Base-by-base conservation (phyloP, 495 filamentous ascomycete genomes). In the Aspergillus baeticus region DNA sequence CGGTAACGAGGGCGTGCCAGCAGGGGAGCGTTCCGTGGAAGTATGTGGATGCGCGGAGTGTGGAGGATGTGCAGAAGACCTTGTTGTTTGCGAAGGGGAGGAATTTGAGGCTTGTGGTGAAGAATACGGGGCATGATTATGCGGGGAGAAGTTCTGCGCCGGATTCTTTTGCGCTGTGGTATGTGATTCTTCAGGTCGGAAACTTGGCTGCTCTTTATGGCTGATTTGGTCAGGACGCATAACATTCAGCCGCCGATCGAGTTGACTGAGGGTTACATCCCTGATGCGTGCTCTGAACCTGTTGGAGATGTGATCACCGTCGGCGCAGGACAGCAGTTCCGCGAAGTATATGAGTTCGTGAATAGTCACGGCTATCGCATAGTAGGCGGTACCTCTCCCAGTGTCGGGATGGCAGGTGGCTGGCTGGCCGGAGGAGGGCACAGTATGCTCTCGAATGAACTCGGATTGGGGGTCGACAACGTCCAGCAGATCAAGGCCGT, bases 111-210 rank as follows among this genome's bases (percentile, higher is more conserved):
- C n/a, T 71, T 29, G 61, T 64, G 17, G 57, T 71, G 22, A 69
- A 69, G 75, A 80, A 79, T 49, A 79, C 74, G 11, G 78, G 78
- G 10, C 77, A 84, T 34, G 61, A 63, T 33, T 63, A 59, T 15
- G 37, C 22, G n/a, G 61, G 61, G 2, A 54, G 57, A 3, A 56
- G 51, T 14, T 53, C 61, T 14, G 55, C 37, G 6, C 48, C 53
- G 6, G 61, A 53, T 37, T 42, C 61, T 6, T 39, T 63, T 56
- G 81, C 15, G 57, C 67, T 46, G 26, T 81, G 36, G 69, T 66
- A 26, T 60, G 78, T 46, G 65, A 73, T 60, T 20, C 59, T 61
- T 50, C 39, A n/a, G n/a, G n/a, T n/a, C n/a, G n/a, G n/a, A n/a
- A n/a, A n/a, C n/a, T n/a, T n/a, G n/a, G n/a, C n/a, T 68, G 76